These are phyloP conservation scores for Torulaspora globosa DNA, from an alignment of 1,139 yeast species.

Conservation along the genomic window DNA sequence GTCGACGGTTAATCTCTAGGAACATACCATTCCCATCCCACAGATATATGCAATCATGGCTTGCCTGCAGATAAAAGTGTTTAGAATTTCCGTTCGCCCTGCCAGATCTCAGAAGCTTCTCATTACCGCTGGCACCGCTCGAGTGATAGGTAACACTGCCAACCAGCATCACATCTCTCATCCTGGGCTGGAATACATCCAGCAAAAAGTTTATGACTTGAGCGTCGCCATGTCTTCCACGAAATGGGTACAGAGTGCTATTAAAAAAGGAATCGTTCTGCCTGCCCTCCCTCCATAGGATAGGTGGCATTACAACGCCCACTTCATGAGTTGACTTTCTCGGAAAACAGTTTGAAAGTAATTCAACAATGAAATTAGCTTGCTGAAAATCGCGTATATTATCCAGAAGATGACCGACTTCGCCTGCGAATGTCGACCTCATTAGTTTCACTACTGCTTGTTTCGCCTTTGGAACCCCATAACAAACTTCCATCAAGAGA, in stretches of 20 bases:
- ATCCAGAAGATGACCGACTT: slow-evolving; percentile 22
- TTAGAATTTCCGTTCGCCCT: background rate
- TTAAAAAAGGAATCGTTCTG: slow-evolving; percentile 20
- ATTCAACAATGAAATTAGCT: slow-evolving; percentile 20
- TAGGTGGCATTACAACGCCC: slow-evolving; percentile 18
- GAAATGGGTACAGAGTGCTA: slow-evolving; percentile 19
- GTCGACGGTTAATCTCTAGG: slow-evolving; percentile 20
- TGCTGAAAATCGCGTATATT: slow-evolving; percentile 22
- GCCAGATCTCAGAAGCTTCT: background rate
- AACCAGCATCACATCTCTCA: slow-evolving; percentile 5
- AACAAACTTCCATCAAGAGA: slow-evolving; percentile 15
- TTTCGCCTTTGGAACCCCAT: slow-evolving; percentile 14
- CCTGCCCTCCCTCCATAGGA: slow-evolving; percentile 19
- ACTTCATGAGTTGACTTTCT: slow-evolving; percentile 15
- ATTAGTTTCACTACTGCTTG: slow-evolving; percentile 15
- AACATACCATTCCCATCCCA: slow-evolving; percentile 22
- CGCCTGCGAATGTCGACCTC: slow-evolving; percentile 12
- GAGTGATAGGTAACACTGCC: slow-evolving; percentile 11
- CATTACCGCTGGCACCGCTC: slow-evolving; percentile 2
- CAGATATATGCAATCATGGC: slow-evolving; percentile 16
- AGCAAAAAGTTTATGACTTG: slow-evolving; percentile 18
- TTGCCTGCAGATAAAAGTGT: slow-evolving; percentile 18
- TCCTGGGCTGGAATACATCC: slow-evolving; percentile 12
- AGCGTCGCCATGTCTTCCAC: slow-evolving; percentile 16
- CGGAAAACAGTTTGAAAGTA: slow-evolving; percentile 23